phyloP scores from a whole-genome alignment of 2,329 filamentous ascomycete genomes.

The Fusarium chlamydosporum region DNA sequence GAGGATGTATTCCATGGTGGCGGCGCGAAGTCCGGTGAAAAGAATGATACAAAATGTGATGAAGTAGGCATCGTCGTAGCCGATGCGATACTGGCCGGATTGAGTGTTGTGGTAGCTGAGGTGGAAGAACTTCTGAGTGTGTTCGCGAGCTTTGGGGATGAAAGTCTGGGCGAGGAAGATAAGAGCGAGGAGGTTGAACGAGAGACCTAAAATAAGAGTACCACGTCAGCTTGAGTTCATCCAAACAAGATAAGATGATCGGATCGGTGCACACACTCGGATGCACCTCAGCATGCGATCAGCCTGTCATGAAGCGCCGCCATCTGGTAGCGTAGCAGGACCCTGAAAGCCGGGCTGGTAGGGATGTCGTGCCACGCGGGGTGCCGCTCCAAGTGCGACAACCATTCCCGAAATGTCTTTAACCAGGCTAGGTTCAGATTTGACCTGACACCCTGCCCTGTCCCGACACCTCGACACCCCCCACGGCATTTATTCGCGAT shows the following conservation, averaged over 20 bases:
- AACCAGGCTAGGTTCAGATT: conserved; percentile 32
- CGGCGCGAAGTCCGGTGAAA: conserved; percentile 88
- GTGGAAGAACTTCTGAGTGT: conserved; percentile 89
- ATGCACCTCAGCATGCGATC: conserved; percentile 23
- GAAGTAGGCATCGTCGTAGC: conserved; percentile 84
- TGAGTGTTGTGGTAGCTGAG: conserved; percentile 84
- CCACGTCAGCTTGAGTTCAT: conserved; percentile 46
- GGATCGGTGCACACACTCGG: conserved; percentile 27
- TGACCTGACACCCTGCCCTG: conserved; percentile 22
- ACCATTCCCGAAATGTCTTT: conserved; percentile 22
- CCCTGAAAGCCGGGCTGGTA: conserved; percentile 33
- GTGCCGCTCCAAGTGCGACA: conserved; percentile 38
- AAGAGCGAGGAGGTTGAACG: conserved; percentile 86
- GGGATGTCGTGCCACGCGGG: conserved; percentile 48
- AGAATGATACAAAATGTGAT: conserved; percentile 85
- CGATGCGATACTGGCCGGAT: conserved; percentile 79
- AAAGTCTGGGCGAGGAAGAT: conserved; percentile 85
- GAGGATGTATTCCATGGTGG: conserved; percentile 88
- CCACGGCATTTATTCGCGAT: conserved; percentile 21
- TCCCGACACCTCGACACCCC: conserved; percentile 20
- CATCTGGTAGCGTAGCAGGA: conserved; percentile 36
- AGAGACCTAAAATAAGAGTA: conserved; percentile 70
- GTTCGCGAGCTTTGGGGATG: conserved; percentile 82
- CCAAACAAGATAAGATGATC: conserved; percentile 13
- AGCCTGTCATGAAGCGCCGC: conserved; percentile 34